Evolutionary conservation across 179 eudicot species (phyloP).

Genomic region (Beta macrorhiza): DNA sequence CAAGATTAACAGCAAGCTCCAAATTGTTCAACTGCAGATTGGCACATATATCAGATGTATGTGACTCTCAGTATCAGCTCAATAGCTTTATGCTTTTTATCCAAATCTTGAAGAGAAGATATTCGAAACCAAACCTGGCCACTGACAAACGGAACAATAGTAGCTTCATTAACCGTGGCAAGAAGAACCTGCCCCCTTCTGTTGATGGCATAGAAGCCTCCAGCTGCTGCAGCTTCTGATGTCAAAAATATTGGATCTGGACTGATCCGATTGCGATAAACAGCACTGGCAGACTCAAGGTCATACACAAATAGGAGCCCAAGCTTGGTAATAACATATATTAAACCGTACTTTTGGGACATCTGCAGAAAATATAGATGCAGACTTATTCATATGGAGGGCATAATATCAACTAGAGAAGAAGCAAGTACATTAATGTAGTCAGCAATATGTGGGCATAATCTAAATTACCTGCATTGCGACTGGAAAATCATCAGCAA

Average conservation of each 20-base stretch:
- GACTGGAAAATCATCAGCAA: slow-evolving; percentile 92
- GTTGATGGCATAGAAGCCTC: slow-evolving; percentile 91
- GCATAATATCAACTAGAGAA: background rate
- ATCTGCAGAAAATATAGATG: slow-evolving; percentile 48
- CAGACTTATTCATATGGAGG: background rate
- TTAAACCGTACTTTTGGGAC: slow-evolving; percentile 78
- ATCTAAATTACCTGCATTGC: slow-evolving; percentile 79
- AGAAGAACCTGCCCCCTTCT: slow-evolving; percentile 91
- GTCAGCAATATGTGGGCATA: background rate
- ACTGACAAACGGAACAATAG: slow-evolving; percentile 88
- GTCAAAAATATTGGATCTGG: slow-evolving; percentile 97
- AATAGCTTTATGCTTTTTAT: background rate
- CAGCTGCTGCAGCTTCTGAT: slow-evolving; percentile 83
- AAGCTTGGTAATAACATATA: slow-evolving; percentile 90
- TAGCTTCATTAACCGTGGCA: slow-evolving; percentile 93
- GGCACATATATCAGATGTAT: background rate
- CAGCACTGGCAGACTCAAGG: slow-evolving; percentile 91
- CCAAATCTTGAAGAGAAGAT: background rate
- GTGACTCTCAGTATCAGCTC: background rate
- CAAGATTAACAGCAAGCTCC: slow-evolving; percentile 97
- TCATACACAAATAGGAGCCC: slow-evolving; percentile 96
- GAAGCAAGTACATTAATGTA: background rate
- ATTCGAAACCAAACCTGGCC: slow-evolving; percentile 58
- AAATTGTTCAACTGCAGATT: slow-evolving; percentile 78
- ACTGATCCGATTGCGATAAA: slow-evolving; percentile 90